Conservation (phyloP, 2,329 filamentous ascomycete genomes). For the Paecilomyces sp. region DNA sequence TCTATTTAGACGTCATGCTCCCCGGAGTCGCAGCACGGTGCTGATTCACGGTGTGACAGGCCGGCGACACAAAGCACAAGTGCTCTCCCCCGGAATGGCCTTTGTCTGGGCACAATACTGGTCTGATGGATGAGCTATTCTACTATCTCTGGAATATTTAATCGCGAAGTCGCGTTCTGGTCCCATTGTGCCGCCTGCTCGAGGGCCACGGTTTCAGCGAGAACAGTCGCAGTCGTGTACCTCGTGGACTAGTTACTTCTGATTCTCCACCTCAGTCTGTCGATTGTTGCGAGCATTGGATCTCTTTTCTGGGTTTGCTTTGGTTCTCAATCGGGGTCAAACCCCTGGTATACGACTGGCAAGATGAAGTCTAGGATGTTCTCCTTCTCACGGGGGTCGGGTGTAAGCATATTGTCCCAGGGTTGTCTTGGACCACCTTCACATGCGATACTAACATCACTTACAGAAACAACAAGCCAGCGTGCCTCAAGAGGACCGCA, state of each 20-base stretch:
- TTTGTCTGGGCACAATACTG: neutral
- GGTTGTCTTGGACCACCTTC: neutral
- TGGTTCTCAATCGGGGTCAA: too few relatives aligned
- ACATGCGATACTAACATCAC: neutral
- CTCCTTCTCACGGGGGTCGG: neutral
- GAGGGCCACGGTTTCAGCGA: neutral
- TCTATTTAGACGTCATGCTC: neutral
- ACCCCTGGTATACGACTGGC: neutral
- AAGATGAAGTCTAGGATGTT: neutral
- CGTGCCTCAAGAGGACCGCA: constrained; percentile 5
- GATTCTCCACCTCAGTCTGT: neutral
- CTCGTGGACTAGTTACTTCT: neutral
- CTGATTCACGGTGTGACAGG: neutral
- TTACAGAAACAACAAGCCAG: neutral
- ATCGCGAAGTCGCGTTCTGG: neutral
- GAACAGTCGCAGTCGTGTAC: neutral
- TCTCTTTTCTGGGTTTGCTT: neutral
- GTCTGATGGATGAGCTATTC: neutral
- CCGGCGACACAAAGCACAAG: neutral
- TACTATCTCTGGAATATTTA: neutral
- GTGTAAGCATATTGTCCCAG: neutral
- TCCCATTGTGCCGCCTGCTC: neutral
- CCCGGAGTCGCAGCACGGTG: neutral
- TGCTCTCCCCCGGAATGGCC: neutral
- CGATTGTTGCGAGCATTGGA: neutral